Evolutionary conservation across 2,329 filamentous ascomycete genomes (phyloP).

Genomic region (Hypomyces perniciosus): DNA sequence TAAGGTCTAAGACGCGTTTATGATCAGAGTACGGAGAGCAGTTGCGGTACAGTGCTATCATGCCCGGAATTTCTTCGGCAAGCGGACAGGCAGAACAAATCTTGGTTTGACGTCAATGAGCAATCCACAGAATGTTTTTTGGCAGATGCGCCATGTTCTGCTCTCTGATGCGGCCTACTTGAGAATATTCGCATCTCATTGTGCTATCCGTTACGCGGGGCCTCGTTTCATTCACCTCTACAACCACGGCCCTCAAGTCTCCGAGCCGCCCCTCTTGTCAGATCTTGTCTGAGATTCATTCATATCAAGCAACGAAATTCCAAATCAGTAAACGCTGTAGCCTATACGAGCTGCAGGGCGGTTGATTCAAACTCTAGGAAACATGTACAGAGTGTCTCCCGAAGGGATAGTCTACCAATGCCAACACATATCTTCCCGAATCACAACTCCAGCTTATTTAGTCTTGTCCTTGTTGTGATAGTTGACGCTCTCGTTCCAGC

Average conservation of each 20-base stretch:
- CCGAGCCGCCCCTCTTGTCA: neutral
- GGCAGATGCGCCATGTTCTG: too few relatives aligned
- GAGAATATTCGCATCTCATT: neutral
- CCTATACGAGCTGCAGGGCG: neutral
- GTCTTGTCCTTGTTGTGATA: slow-evolving; percentile 90
- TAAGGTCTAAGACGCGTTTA: too few relatives aligned
- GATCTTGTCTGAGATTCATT: neutral
- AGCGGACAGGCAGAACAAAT: too few relatives aligned
- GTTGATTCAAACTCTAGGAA: slow-evolving; percentile 17
- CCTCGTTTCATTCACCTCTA: neutral
- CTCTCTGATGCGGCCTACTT: too few relatives aligned
- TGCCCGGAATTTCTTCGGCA: too few relatives aligned
- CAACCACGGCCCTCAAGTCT: neutral
- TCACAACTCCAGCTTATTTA: slow-evolving; percentile 30
- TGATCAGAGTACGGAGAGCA: too few relatives aligned
- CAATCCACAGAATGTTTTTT: too few relatives aligned
- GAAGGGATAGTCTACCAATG: slow-evolving; percentile 24
- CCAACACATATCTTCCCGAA: slow-evolving; percentile 15
- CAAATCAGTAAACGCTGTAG: neutral
- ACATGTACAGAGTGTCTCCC: slow-evolving; percentile 27
- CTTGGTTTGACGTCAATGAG: too few relatives aligned
- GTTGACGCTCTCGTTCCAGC: slow-evolving; percentile 95
- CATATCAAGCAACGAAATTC: neutral
- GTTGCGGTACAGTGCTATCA: too few relatives aligned
- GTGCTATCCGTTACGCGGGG: neutral